Base-by-base conservation (phyloP, 1,284 basidiomycete genomes). In the Apiotrichum sp. region DNA sequence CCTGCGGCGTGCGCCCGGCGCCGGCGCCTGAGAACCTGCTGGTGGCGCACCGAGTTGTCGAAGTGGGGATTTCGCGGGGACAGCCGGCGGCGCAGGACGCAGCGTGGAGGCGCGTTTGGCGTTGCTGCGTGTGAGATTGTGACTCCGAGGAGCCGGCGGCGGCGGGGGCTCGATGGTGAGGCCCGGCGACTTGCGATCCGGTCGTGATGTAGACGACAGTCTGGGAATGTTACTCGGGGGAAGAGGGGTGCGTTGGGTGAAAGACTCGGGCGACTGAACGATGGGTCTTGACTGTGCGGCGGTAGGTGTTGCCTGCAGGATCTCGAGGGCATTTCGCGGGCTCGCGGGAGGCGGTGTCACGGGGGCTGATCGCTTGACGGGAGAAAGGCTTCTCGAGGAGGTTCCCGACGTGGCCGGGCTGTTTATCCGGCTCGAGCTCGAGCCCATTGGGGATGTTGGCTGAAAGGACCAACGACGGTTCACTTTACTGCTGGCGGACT, bases 41-140 rank as follows among this genome's bases (percentile, higher is more conserved):
- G 40, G 10, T 6, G n/a, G 40, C 40, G 40, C 22, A 29, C 47
- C 47, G 9, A 54, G 45, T 3, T 61, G 53, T 7, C 73, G 63
- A 13, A 75, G 47, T 0, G 75, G 75, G 46, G 64, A 71, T 53
- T 71, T 71, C 3, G 66, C 66, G 4, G 75, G 75, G 1, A 76
- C 57, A 14, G 73, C 69, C 5, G 74, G 74, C 43, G 63, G 66
- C 4, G 68, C 64, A 29, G 55, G 52, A 14, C 45, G 45, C 4
- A 48, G 43, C 6, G n/a, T n/a, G 6, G 55, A 52, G 7, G 29
- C 5, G 34, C 32, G 32, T 38, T 46, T 13, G 51, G 46, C 13
- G 53, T 34, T 50, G 53, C 47, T 31, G 50, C 22, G 22, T 22
- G 29, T 9, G 50, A n/a, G 40, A 35, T 43, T 40, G 47, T 53